These are phyloP conservation scores for Magnusiomyces magnusii DNA, from an alignment of 1,139 yeast genomes.

Conservation along the genomic window DNA sequence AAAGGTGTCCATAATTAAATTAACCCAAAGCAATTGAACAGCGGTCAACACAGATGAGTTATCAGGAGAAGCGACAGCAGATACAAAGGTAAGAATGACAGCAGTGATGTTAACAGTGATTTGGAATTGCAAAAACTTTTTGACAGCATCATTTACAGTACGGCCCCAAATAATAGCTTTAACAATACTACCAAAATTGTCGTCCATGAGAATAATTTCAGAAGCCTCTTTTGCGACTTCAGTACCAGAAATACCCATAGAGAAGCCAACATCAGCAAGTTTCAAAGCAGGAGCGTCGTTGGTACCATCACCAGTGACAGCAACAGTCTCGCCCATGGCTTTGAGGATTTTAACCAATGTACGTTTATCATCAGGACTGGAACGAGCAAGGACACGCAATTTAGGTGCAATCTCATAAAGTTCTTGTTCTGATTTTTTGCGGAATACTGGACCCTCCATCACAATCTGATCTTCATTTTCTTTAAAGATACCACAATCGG, in stretches of 20 bases:
- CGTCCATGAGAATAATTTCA: slow-evolving; percentile 81
- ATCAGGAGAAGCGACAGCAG: slow-evolving; percentile 76
- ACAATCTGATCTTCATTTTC: slow-evolving; percentile 43
- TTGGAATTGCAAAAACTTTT: slow-evolving; percentile 93
- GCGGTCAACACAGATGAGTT: slow-evolving; percentile 90
- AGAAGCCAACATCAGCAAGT: slow-evolving; percentile 77
- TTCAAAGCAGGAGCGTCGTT: slow-evolving; percentile 67
- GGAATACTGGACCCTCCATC: slow-evolving; percentile 90
- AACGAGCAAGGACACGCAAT: slow-evolving; percentile 80
- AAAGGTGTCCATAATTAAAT: slow-evolving; percentile 94
- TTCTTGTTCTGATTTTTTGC: slow-evolving; percentile 56
- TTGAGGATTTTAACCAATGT: slow-evolving; percentile 76
- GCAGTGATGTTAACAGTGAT: slow-evolving; percentile 95
- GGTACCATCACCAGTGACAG: slow-evolving; percentile 98
- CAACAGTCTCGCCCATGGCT: slow-evolving; percentile 83
- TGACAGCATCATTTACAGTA: slow-evolving; percentile 89
- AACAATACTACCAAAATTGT: slow-evolving; percentile 89
- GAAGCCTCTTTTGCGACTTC: slow-evolving; percentile 80
- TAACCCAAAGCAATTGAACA: slow-evolving; percentile 95
- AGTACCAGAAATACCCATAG: slow-evolving; percentile 76
- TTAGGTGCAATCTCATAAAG: slow-evolving; percentile 57
- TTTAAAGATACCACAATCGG: slow-evolving; percentile 70
- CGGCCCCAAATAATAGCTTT: slow-evolving; percentile 99
- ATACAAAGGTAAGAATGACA: slow-evolving; percentile 82
- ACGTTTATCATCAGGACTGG: slow-evolving; percentile 93